Base-by-base conservation (phyloP, 2,329 filamentous ascomycete genomes). In the Plectosphaerella plurivora region DNA sequence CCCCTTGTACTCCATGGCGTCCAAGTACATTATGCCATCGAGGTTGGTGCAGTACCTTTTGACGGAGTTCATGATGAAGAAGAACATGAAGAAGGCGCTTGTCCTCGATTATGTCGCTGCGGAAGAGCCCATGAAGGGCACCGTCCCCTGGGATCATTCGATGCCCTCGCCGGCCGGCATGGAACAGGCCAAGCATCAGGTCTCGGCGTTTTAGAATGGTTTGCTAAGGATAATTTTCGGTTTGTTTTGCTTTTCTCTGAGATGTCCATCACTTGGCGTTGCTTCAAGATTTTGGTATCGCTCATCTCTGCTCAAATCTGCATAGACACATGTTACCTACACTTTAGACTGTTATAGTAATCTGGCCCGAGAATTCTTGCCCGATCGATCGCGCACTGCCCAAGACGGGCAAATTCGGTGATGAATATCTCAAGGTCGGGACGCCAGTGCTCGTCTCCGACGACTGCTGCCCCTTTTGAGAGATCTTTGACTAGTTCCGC, bases 1-100 rank as follows among this genome's bases (percentile, higher is more conserved):
- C 39, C 53, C 51, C 20, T 22, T 53, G 8, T 63, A 63, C 36
- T 63, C 60, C 33, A n/a, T 65, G 10, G n/a, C 61, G 3, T 52
- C 52, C 7, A 54, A 60, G 15, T 61, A 59, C 35, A 28, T 64
- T 14, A 3, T 63, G 20, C 28, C 15, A 14, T 22, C 36, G 22
- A 22, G 22, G 22, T 22, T 60, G 1, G 37, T 54, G 14, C 44
- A 22, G 3, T 49, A 57, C 3, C 28, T 58, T 7, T 7, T 56
- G 5, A 25, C 28, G 2, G 57, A 52, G 15, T 28, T 57, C 3
- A 53, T 55, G 4, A 50, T 56, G 9, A 55, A 57, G 8, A 33
- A 5, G 2, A 12, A 10, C 2, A 48, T 58, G 1, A 55, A 47
- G 25, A 56, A 53, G 44, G 49, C 50, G 3, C 46, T 49, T n/a